Evolutionary conservation across 345 rosid genomes (phyloP), one percentile per base, ranked within the genome.

Genomic region (Syzygium aqueum): DNA sequence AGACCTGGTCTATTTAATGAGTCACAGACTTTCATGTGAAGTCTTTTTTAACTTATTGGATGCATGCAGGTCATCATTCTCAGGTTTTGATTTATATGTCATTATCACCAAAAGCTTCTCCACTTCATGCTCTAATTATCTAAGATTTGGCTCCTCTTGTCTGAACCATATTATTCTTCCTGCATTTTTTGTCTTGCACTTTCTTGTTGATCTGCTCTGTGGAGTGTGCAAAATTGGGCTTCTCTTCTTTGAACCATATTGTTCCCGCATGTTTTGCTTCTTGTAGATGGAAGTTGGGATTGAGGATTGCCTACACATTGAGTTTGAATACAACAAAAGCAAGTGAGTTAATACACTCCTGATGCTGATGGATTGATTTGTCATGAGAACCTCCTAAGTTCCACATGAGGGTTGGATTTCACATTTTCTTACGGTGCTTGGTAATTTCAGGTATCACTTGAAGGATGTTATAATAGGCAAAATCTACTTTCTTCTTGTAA

Each of bases 261-360:
- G 82, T 37, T 37, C 82, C 49, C 9, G 16, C 37, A 51, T 57
- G 77, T 85, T 21, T 67, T 21, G 16, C 78, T 27, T 84, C 61
- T 49, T 88, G 67, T 65, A 93, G 93, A 92, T 94, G 96, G 96
- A 94, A 91, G 96, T 94, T 52, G 96, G 96, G 57, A 94, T 94
- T 40, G 96, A 93, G 89, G 94, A 93, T 83, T 94, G 96, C 85
- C 90, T 94, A 22, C 96, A 94, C 87, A 94, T 94, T 37, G 96
- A 94, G 88, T 94, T 94, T 78, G 96, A 94, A 87, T 94, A 94
- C 93, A 90, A 89, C 77, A 93, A 94, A 94, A 94, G 94, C 96
- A 94, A 94, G 96, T 93, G 88, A 80, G 95, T 88, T 53, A 54
- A 27, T 49, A 50, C 61, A 52, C 43, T 77, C 19, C 61, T 30